A percentile compares a stretch with the other conserved stretches of the same genome.
Evolutionary conservation across 1,139 yeast genomes (phyloP).

Genomic region (Protomyces arabidopsidicola): DNA sequence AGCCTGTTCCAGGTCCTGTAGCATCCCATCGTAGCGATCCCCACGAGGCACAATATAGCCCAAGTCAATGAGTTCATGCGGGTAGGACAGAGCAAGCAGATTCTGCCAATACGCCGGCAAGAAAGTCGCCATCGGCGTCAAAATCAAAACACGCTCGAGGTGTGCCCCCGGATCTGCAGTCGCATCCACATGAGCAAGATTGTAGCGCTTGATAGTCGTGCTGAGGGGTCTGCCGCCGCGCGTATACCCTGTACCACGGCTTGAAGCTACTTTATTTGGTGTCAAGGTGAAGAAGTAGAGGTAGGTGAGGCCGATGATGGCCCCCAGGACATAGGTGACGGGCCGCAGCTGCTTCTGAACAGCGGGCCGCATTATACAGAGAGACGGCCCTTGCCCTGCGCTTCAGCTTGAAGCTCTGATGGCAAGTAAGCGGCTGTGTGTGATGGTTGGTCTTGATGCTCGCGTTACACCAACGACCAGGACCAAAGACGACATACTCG

Average conservation of each 20-base stretch:
- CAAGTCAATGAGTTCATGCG: slow-evolving; percentile 74
- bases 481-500: too few relatives aligned
- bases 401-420: too few relatives aligned
- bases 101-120: slow-evolving; percentile 85
- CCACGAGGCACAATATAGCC: slow-evolving; percentile 89
- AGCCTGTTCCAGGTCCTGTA: slow-evolving; percentile 64
- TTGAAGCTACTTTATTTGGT: neutral
- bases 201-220: slow-evolving; percentile 15
- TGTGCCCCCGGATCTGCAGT: slow-evolving; percentile 39
- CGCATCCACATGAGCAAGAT: slow-evolving; percentile 17
- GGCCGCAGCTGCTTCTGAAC: slow-evolving; percentile 15
- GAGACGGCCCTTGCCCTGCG: neutral
- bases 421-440: too few relatives aligned
- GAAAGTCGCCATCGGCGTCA: slow-evolving; percentile 85
- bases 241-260: slow-evolving; percentile 5
- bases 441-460: too few relatives aligned
- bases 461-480: too few relatives aligned
- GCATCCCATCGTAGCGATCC: slow-evolving; percentile 71
- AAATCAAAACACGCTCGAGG: slow-evolving; percentile 72
- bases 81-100: slow-evolving; percentile 66
- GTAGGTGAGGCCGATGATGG: slow-evolving; percentile 7
- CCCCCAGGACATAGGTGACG: slow-evolving; percentile 3
- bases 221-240: slow-evolving; percentile 1
- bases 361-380: neutral
- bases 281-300: slow-evolving; percentile 23